These are phyloP conservation scores for Prillingera fragicola DNA, from an alignment of 1,284 basidiomycete species.

Conservation along the genomic window DNA sequence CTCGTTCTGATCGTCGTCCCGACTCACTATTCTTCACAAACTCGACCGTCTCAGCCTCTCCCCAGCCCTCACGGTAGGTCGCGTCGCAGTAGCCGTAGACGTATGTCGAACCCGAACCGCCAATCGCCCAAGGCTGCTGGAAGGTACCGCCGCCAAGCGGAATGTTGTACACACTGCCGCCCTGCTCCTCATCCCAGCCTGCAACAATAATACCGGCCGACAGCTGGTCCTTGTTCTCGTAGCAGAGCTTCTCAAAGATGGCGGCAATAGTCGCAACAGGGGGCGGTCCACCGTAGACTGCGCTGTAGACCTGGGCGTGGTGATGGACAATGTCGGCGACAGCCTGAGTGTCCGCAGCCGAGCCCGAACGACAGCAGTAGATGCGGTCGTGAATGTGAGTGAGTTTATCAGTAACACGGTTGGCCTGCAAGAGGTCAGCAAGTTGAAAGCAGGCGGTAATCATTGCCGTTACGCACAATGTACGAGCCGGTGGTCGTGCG, in stretches of 20 bases:
- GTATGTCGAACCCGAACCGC: slow-evolving; percentile 95
- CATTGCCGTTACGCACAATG: slow-evolving; percentile 59
- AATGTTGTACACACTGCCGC: slow-evolving; percentile 95
- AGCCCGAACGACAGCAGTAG: slow-evolving; percentile 98
- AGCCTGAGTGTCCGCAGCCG: slow-evolving; percentile 96
- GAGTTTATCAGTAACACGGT: slow-evolving; percentile 97
- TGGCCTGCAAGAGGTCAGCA: slow-evolving; percentile 54
- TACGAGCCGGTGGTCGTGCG: slow-evolving; percentile 95
- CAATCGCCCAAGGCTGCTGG: slow-evolving; percentile 94
- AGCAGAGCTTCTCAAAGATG: slow-evolving; percentile 84
- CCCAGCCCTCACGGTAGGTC: slow-evolving; percentile 94
- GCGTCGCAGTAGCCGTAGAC: slow-evolving; percentile 99
- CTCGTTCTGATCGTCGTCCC: background rate
- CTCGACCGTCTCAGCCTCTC: slow-evolving; percentile 78
- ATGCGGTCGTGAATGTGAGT: slow-evolving; percentile 96
- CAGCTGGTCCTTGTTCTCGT: slow-evolving; percentile 85
- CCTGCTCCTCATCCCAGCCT: slow-evolving; percentile 90
- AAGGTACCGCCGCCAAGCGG: slow-evolving; percentile 90
- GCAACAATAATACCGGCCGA: slow-evolving; percentile 96
- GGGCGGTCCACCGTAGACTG: slow-evolving; percentile 58
- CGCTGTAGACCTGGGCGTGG: slow-evolving; percentile 75
- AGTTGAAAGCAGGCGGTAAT: background rate
- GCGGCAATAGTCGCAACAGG: slow-evolving; percentile 77
- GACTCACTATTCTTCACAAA: slow-evolving; percentile 93
- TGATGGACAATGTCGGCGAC: slow-evolving; percentile 90